Base-by-base conservation (phyloP, 176 grass and related monocot species). In the Carex scoparia region DNA sequence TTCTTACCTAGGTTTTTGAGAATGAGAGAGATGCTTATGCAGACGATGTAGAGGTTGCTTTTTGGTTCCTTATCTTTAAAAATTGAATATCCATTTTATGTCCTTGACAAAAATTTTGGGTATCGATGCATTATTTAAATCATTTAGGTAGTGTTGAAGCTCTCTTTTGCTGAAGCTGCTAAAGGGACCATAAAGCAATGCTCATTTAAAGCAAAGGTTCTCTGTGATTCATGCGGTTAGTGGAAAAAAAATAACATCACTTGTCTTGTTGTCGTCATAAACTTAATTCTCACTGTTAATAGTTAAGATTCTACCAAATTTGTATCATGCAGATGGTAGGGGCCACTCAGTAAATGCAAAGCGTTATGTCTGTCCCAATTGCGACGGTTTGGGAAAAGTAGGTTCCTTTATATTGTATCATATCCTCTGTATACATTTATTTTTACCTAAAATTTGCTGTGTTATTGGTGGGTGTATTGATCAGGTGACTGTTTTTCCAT, bases 101-200 rank as follows among this genome's bases (percentile, higher is more conserved):
- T 60, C 19, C 9, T 71, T 16, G 10, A 69, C 86, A 78, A 79
- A 56, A 73, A 89, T 10, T 85, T 89, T 65, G 37, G 46, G 42
- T 23, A 59, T 79, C 77, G 55, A 80, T 77, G 65, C 76, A 32
- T 87, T 90, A 53, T 33, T 59, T 69, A 83, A 84, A 42, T 67
- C 30, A 33, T 65, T 55, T 88, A 98, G 95, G 89, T 94, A 71
- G 86, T 89, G 10, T 14, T 98, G 86, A 92, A 90, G 69, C 80
- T 98, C 40, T 93, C 95, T 86, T 98, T 98, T 86, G 16, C 8
- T 30, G 95, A 94, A 90, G 95, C 95, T 85, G 95, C 90, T 86
- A 93, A 85, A 68, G 95, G 95, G 56, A 90, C 91, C 81, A 86
- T 57, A 13, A 94, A 95, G 81, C 23, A 98, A 79, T 83, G 94